Conservation (phyloP, 176 grass and related monocot species). For the Phoenix roebelenii region DNA sequence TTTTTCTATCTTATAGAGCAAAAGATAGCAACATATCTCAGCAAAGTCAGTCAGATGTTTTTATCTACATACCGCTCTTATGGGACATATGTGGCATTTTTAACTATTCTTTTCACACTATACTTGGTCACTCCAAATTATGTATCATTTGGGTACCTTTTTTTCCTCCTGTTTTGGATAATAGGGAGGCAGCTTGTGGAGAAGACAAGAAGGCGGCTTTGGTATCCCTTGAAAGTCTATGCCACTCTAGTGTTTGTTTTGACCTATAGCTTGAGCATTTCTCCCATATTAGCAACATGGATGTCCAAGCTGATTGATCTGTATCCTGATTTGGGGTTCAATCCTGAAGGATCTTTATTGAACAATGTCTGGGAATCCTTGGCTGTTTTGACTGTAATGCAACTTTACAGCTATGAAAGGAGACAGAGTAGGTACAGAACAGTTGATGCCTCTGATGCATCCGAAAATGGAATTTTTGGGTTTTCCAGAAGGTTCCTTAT, state of each 20-base stretch:
- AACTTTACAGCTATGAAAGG: constrained; percentile 98
- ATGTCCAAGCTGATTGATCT: constrained; percentile 63
- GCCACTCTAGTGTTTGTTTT: constrained; percentile 69
- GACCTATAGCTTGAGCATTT: constrained; percentile 72
- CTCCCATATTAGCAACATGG: constrained; percentile 47
- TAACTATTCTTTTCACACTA: constrained; percentile 90
- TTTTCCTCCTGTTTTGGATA: constrained; percentile 98
- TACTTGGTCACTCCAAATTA: constrained; percentile 96
- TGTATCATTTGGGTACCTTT: constrained; percentile 96
- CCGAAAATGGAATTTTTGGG: constrained; percentile 55
- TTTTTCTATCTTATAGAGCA: constrained; percentile 50
- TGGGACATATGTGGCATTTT: constrained; percentile 91
- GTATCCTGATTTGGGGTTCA: constrained; percentile 83
- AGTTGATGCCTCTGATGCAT: constrained; percentile 65
- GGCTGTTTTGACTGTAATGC: constrained; percentile 87
- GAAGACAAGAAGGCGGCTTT: constrained; percentile 73
- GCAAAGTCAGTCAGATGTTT: constrained; percentile 80
- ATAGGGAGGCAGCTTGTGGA: constrained; percentile 88
- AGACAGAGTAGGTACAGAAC: constrained; percentile 65
- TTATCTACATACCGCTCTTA: constrained; percentile 81
- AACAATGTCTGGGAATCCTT: constrained; percentile 93
- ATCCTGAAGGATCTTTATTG: constrained; percentile 67
- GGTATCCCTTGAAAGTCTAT: constrained; percentile 89
- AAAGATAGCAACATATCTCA: constrained; percentile 81
- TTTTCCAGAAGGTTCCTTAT: constrained; percentile 82